A percentile compares a stretch with the other conserved stretches of the same genome.
Conservation (phyloP, 2,329 filamentous ascomycete genomes). For the Microcyclospora pomicola region DNA sequence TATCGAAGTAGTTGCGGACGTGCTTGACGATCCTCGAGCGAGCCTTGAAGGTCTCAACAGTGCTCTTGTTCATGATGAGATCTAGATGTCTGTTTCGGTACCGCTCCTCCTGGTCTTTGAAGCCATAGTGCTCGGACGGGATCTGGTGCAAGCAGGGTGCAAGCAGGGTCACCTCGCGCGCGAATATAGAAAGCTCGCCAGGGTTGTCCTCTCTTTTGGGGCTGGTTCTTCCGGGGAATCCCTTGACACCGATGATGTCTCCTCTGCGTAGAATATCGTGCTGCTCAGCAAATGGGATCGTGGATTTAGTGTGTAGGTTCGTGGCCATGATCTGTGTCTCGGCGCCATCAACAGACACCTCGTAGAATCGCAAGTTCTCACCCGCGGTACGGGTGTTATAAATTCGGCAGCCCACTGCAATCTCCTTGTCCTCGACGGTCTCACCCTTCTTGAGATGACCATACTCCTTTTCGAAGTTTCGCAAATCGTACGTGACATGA, state of each 20-base stretch:
- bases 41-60: slow-evolving; percentile 69
- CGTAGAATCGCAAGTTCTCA: slow-evolving; percentile 82
- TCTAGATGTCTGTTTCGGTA: slow-evolving; percentile 91
- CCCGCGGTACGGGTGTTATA: slow-evolving; percentile 76
- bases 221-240: slow-evolving; percentile 70
- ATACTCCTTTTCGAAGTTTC: slow-evolving; percentile 66
- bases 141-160: slow-evolving; percentile 85
- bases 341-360: slow-evolving; percentile 59
- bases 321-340: slow-evolving; percentile 90
- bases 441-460: slow-evolving; percentile 79
- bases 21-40: slow-evolving; percentile 79
- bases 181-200: slow-evolving; percentile 89
- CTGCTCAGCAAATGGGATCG: slow-evolving; percentile 66
- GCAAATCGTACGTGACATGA: slow-evolving; percentile 68
- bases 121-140: slow-evolving; percentile 81
- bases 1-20: slow-evolving; percentile 76
- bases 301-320: slow-evolving; percentile 58
- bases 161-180: slow-evolving; percentile 69
- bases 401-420: slow-evolving; percentile 72
- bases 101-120: slow-evolving; percentile 88
- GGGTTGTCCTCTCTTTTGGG: slow-evolving; percentile 60
- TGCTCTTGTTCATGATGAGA: slow-evolving; percentile 88
- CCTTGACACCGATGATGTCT: slow-evolving; percentile 81
- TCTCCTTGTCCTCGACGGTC: slow-evolving; percentile 56
- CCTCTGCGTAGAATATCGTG: slow-evolving; percentile 81